Conservation (phyloP, 163 green algal genomes). For the Chlamydomonas reinhardtii region DNA sequence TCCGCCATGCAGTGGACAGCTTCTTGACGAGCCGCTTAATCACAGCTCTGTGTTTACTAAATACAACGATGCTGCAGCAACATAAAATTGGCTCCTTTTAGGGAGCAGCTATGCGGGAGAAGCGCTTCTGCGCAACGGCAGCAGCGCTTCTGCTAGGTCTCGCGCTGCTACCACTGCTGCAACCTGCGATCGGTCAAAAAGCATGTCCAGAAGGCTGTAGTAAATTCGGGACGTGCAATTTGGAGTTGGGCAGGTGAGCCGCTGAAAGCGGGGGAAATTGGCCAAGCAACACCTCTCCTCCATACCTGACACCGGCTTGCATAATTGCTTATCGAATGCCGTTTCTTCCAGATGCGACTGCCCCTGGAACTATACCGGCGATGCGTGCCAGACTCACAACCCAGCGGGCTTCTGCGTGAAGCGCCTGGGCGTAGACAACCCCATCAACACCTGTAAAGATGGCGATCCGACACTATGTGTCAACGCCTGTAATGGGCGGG, state of each 20-base stretch:
- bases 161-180: not conserved
- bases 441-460: conserved; percentile 58
- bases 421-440: conserved; percentile 53
- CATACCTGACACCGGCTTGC: no score
- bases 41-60: no score
- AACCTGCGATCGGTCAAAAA: not conserved
- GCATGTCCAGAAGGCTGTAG: conserved; percentile 36
- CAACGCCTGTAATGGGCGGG: conserved; percentile 55
- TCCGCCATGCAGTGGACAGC: no score
- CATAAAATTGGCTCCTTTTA: no score
- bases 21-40: no score
- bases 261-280: not conserved
- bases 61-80: no score
- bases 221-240: conserved; percentile 44
- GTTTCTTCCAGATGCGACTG: conserved; percentile 52
- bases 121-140: no score
- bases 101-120: not conserved
- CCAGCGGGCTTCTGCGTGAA: conserved; percentile 52
- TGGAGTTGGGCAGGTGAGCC: conserved; percentile 37
- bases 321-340: not conserved
- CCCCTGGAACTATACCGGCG: conserved; percentile 59
- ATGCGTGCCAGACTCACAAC: conserved; percentile 10
- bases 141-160: not conserved
- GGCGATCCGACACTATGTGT: conserved; percentile 54
- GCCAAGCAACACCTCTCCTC: not conserved